These are phyloP conservation scores for Volvox africanus DNA, from an alignment of 139 green algal genomes.

Conservation along the genomic window DNA sequence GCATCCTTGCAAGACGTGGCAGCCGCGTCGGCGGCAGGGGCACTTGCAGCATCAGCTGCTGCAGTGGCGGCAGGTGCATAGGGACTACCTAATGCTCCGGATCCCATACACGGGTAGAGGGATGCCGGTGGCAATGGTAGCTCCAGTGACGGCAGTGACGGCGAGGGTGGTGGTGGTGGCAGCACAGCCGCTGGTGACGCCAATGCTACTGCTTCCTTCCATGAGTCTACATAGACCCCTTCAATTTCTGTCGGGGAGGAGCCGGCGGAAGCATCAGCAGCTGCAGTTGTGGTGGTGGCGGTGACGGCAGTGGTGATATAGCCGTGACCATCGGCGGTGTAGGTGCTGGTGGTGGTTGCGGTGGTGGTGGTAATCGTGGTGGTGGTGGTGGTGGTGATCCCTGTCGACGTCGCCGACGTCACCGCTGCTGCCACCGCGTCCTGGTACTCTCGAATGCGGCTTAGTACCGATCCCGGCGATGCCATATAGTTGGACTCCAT, in stretches of 20 bases:
- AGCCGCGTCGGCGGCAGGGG: background rate
- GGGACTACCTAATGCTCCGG: background rate
- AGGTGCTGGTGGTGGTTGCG: background rate
- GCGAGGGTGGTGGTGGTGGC: background rate
- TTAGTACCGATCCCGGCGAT: background rate
- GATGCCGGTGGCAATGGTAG: background rate
- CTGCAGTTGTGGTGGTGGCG: background rate
- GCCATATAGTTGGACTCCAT: background rate
- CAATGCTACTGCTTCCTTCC: background rate
- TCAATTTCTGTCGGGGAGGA: background rate
- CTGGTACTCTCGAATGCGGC: conserved; percentile 5
- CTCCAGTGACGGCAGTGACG: background rate
- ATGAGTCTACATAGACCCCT: background rate
- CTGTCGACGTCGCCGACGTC: background rate
- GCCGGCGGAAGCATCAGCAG: background rate
- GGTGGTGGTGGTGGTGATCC: no score
- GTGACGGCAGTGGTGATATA: no score
- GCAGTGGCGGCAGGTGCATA: background rate
- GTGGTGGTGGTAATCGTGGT: background rate
- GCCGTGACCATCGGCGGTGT: no score
- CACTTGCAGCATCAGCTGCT: background rate
- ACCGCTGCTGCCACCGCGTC: background rate
- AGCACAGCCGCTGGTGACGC: no score
- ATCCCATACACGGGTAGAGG: no score
- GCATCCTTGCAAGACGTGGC: background rate